Evolutionary conservation across 345 rosid genomes (phyloP).

Genomic region (thale cress (Arabidopsis thaliana)): TAIR10.1 NC_003076.8:4537001-4537500

Average conservation of each 20-base stretch:
- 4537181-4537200: not conserved
- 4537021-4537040: conserved; percentile 80
- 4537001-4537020: conserved; percentile 92
- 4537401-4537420: conserved; percentile 89
- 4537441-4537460: conserved; percentile 1
- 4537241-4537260: conserved; percentile 23
- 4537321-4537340: conserved; percentile 96
- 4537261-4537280: conserved; percentile 36
- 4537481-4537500: not conserved
- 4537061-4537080: conserved; percentile 94
- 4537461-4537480: conserved; percentile 1
- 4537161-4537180: not conserved
- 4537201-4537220: conserved; percentile 13
- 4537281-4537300: conserved; percentile 96
- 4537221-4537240: not conserved
- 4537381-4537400: conserved; percentile 73
- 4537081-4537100: conserved; percentile 75
- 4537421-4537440: conserved; percentile 87
- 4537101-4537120: conserved; percentile 84
- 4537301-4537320: conserved; percentile 89
- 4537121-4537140: not conserved
- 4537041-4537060: conserved; percentile 97
- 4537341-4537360: conserved; percentile 91
- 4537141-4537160: conserved; percentile 1
- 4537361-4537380: conserved; percentile 75